Percentiles rank a stretch among this genome's conserved stretches.
These are phyloP conservation scores for Teratosphaeriaceae sp. DNA, from an alignment of 2,329 filamentous ascomycete genomes.

Conservation along the genomic window DNA sequence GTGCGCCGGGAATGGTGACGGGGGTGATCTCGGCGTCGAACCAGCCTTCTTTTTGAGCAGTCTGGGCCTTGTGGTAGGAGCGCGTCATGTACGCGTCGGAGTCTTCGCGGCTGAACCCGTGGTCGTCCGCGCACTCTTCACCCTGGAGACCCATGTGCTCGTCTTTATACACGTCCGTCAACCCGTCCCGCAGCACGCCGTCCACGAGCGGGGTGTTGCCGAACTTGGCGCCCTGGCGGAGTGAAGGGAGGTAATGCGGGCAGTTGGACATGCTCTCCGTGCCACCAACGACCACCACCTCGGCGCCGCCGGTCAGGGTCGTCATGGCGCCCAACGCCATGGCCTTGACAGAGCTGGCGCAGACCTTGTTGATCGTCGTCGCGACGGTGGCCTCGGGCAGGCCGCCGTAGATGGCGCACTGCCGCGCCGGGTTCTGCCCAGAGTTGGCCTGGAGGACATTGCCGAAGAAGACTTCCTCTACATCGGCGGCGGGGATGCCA, in stretches of 20 bases:
- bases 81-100: conserved; percentile 96
- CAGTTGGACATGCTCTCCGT: conserved; percentile 98
- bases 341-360: conserved; percentile 90
- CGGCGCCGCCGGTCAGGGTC: conserved; percentile 92
- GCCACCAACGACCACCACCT: conserved; percentile 87
- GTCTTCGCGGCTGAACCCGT: conserved; percentile 71
- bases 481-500: conserved; percentile 77
- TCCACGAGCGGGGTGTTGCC: conserved; percentile 85
- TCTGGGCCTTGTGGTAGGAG: conserved; percentile 89
- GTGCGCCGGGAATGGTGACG: conserved; percentile 77
- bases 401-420: conserved; percentile 85
- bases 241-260: conserved; percentile 86
- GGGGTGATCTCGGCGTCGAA: conserved; percentile 86
- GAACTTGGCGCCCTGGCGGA: conserved; percentile 87
- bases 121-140: conserved; percentile 84
- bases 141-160: conserved; percentile 94
- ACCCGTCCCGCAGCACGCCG: conserved; percentile 86
- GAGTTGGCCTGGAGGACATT: conserved; percentile 96
- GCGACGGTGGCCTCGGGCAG: conserved; percentile 72
- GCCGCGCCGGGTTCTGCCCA: conserved; percentile 91
- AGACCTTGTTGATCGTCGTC: conserved; percentile 98
- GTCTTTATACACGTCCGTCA: conserved; percentile 91
- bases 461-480: conserved; percentile 96
- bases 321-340: conserved; percentile 93
- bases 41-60: conserved; percentile 70